A percentile compares a stretch with the other conserved stretches of the same genome.
These are phyloP conservation scores for Neurospora terricola DNA, from an alignment of 495 filamentous ascomycete species.

Conservation along the genomic window DNA sequence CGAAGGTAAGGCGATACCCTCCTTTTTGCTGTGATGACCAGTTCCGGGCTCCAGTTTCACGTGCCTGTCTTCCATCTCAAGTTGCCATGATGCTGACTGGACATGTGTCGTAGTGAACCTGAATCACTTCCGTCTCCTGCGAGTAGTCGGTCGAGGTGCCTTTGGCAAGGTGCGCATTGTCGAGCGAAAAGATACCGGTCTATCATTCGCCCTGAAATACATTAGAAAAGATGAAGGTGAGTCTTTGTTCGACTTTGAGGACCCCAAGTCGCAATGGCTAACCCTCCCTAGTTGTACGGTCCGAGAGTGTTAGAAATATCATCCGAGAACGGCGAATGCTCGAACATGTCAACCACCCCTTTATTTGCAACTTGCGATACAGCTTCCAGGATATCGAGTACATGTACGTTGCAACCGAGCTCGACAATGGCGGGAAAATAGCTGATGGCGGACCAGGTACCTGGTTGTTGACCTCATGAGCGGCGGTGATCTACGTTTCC, in stretches of 20 bases:
- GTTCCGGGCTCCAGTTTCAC: background rate
- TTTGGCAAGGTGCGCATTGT: constrained; percentile 99
- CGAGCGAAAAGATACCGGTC: constrained; percentile 85
- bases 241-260: constrained; percentile 16
- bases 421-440: background rate
- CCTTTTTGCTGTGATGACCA: background rate
- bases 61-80: background rate
- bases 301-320: constrained; percentile 95
- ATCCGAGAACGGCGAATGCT: constrained; percentile 96
- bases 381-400: constrained; percentile 99
- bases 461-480: constrained; percentile 98
- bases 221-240: constrained; percentile 97
- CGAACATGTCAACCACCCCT: constrained; percentile 93
- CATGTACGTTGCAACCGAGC: constrained; percentile 52
- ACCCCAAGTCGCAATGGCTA: background rate
- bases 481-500: constrained; percentile 91
- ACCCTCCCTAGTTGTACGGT: constrained; percentile 66
- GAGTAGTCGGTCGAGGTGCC: constrained; percentile 93
- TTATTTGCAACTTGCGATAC: constrained; percentile 96
- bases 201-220: constrained; percentile 93
- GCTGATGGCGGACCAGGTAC: constrained; percentile 51
- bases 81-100: background rate
- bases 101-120: constrained; percentile 63
- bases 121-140: constrained; percentile 89
- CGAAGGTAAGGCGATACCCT: constrained; percentile 57